Evolutionary conservation across 306 rosid species (phyloP).

Genomic region (Vicia sativa): DNA sequence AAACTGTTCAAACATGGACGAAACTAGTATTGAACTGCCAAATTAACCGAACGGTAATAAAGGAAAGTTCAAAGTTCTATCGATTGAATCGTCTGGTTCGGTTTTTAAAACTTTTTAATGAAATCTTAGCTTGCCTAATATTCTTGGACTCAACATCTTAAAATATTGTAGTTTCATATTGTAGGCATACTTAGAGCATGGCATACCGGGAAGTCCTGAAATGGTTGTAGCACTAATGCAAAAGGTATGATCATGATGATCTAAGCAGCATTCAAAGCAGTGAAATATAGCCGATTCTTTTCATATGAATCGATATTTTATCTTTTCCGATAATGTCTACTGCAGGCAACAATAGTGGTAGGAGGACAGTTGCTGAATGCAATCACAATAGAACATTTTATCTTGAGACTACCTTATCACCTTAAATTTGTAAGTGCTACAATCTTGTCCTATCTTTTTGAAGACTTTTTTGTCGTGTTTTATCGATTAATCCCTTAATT

Average conservation of each 20-base stretch:
- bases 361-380: conserved; percentile 87
- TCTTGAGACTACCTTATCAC: conserved; percentile 93
- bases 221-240: conserved; percentile 91
- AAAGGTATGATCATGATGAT: conserved; percentile 61
- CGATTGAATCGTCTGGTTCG: not conserved
- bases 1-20: not conserved
- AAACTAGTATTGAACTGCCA: not conserved
- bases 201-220: conserved; percentile 91
- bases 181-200: conserved; percentile 83
- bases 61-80: not conserved
- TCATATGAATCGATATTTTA: not conserved
- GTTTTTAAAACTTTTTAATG: not conserved
- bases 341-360: conserved; percentile 81
- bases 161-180: conserved; percentile 37
- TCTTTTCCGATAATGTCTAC: conserved; percentile 26
- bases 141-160: not conserved
- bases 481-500: conserved; percentile 19
- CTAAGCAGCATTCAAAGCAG: conserved; percentile 14
- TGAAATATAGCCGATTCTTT: conserved; percentile 10
- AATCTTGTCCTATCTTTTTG: conserved; percentile 9
- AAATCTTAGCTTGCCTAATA: conserved; percentile 15
- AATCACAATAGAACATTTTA: conserved; percentile 92
- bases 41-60: not conserved
- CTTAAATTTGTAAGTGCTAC: conserved; percentile 77
- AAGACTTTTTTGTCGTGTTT: conserved; percentile 6